Evolutionary conservation across 495 filamentous ascomycete genomes (phyloP).

Genomic region (Cercophora sp.): DNA sequence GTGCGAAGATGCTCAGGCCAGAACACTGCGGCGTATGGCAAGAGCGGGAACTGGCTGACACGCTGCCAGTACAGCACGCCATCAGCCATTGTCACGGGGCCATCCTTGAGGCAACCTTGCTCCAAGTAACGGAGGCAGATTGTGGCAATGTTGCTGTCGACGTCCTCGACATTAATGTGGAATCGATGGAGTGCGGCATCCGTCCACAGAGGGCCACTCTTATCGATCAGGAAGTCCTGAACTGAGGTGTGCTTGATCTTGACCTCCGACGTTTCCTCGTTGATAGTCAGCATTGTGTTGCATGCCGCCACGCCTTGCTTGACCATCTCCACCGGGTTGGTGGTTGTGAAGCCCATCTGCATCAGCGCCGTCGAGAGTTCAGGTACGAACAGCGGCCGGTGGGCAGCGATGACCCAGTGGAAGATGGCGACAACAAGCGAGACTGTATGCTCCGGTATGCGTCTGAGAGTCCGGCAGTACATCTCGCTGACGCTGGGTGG

Average conservation of each 20-base stretch:
- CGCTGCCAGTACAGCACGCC: neutral
- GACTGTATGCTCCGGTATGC: neutral
- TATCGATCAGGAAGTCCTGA: neutral
- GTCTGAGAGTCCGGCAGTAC: neutral
- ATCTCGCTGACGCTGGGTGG: neutral
- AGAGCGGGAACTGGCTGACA: neutral
- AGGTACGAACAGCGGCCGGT: neutral
- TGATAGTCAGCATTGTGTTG: neutral
- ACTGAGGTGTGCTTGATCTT: neutral
- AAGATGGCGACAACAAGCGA: neutral
- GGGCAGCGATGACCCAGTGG: neutral
- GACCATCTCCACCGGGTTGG: neutral
- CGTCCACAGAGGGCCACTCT: neutral
- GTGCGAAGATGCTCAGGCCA: slow-evolving; percentile 3
- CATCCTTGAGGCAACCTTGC: neutral
- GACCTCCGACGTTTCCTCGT: neutral
- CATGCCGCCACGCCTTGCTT: neutral
- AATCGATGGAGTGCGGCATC: neutral
- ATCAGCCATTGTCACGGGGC: neutral
- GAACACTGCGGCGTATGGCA: neutral
- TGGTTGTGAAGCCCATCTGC: slow-evolving; percentile 2
- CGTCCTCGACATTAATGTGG: neutral
- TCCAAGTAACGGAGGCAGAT: neutral
- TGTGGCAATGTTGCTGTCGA: neutral
- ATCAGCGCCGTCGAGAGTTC: neutral